Conservation (phyloP, 352 stramenopile genomes). For the Albugo laibachii region DNA sequence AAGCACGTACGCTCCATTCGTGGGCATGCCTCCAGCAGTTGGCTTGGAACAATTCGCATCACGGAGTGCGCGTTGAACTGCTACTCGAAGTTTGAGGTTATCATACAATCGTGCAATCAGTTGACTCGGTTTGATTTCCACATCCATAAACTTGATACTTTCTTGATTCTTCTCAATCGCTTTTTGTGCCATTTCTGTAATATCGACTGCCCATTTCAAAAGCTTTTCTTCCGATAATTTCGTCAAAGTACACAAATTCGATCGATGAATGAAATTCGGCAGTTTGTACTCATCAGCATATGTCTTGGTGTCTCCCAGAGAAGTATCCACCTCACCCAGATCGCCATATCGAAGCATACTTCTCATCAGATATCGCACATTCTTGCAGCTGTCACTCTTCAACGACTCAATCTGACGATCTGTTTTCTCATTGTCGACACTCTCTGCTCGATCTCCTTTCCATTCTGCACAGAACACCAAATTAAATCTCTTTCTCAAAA, state of each 20-base stretch:
- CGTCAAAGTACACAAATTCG: slow-evolving; percentile 27
- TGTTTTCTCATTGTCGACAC: slow-evolving; percentile 13
- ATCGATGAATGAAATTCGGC: slow-evolving; percentile 47
- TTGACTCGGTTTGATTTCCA: slow-evolving; percentile 49
- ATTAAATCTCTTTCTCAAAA: neutral
- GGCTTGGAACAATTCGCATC: slow-evolving; percentile 18
- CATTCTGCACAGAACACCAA: slow-evolving; percentile 1
- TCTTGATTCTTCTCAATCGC: slow-evolving; percentile 46
- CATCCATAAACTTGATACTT: slow-evolving; percentile 49
- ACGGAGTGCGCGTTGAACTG: slow-evolving; percentile 50
- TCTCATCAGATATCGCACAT: slow-evolving; percentile 48
- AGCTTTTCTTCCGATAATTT: slow-evolving; percentile 36
- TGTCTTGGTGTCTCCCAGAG: slow-evolving; percentile 14
- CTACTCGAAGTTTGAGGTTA: slow-evolving; percentile 69
- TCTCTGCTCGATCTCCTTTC: slow-evolving; percentile 11
- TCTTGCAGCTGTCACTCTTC: slow-evolving; percentile 35
- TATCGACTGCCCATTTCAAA: slow-evolving; percentile 33
- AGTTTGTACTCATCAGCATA: slow-evolving; percentile 67
- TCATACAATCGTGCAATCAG: slow-evolving; percentile 71
- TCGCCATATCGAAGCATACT: slow-evolving; percentile 60
- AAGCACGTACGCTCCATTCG: slow-evolving; percentile 47
- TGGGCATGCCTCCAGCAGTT: neutral
- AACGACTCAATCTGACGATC: slow-evolving; percentile 20
- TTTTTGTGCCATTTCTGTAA: slow-evolving; percentile 24
- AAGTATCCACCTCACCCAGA: slow-evolving; percentile 46